Percentiles rank a stretch among this genome's conserved stretches.
These are phyloP conservation scores for Pestalotiopsis fici DNA, from an alignment of 2,329 filamentous ascomycete species.

Conservation along the genomic window DNA sequence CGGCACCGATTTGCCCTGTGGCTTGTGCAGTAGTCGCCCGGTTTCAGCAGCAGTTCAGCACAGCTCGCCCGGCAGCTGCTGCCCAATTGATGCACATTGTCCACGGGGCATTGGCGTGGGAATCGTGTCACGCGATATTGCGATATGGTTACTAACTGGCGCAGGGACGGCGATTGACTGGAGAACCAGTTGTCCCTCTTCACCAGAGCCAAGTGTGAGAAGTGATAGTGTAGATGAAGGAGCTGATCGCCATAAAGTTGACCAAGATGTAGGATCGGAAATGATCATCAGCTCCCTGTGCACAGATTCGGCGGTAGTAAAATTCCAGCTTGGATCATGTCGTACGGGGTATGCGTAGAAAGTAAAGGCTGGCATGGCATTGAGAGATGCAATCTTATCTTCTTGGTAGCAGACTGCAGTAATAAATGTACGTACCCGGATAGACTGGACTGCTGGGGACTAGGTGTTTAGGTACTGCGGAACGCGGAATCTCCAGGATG, in stretches of 20 bases:
- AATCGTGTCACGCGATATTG: not conserved
- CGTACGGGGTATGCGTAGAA: not conserved
- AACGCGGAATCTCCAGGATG: not conserved
- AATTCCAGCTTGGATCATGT: not conserved
- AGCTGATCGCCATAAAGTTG: not conserved
- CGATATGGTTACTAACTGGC: not conserved
- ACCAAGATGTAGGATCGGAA: not conserved
- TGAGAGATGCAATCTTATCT: not conserved
- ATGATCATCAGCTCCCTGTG: not conserved
- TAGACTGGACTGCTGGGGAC: too few relatives aligned
- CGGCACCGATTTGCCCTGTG: not conserved
- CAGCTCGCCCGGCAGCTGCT: not conserved
- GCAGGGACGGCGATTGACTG: too few relatives aligned
- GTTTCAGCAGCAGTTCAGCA: not conserved
- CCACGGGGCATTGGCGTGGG: not conserved
- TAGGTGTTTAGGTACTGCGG: not conserved
- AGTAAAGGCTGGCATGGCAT: not conserved
- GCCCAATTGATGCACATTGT: not conserved
- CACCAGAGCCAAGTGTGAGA: too few relatives aligned
- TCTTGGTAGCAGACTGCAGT: not conserved
- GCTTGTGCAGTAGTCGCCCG: not conserved
- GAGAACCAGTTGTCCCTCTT: too few relatives aligned
- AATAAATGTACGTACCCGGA: not conserved
- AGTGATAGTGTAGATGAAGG: not conserved
- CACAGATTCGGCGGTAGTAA: too few relatives aligned